Conservation (phyloP, 352 stramenopile species). For the Sclerospora graminicola region DNA sequence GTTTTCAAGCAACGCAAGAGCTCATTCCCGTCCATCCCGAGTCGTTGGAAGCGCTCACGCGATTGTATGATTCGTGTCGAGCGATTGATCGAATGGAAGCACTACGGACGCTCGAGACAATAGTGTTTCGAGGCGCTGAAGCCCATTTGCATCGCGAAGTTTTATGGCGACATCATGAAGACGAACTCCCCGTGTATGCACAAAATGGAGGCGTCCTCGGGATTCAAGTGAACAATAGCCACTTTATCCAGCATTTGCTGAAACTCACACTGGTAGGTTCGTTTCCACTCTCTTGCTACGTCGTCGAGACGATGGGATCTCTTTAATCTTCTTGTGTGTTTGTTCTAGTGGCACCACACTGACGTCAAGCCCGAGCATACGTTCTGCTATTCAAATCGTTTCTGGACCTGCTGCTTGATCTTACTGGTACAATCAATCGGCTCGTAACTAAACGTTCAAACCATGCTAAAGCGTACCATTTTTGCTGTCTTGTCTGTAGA, state of each 20-base stretch:
- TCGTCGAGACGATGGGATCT: too few relatives aligned
- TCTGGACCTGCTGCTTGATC: constrained; percentile 80
- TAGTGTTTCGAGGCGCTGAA: constrained; percentile 73
- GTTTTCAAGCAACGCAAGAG: constrained; percentile 75
- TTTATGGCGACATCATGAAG: constrained; percentile 44
- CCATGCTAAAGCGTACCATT: neutral
- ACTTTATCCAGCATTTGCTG: constrained; percentile 52
- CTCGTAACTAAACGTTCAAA: neutral
- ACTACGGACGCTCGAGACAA: constrained; percentile 55
- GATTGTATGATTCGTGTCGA: constrained; percentile 45
- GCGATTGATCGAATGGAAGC: constrained; percentile 62
- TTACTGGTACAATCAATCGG: constrained; percentile 41
- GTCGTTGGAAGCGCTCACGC: constrained; percentile 44
- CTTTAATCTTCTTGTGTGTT: constrained; percentile 1
- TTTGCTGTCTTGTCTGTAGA: constrained; percentile 8
- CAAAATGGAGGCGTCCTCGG: constrained; percentile 56
- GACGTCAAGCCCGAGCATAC: constrained; percentile 59
- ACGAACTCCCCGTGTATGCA: constrained; percentile 45
- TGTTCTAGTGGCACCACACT: constrained; percentile 28
- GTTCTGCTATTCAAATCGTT: constrained; percentile 69
- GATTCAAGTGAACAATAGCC: constrained; percentile 42
- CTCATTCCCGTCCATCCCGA: constrained; percentile 73
- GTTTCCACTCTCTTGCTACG: too few relatives aligned
- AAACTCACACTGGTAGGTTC: constrained; percentile 45
- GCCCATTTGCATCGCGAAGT: constrained; percentile 63